Conservation (phyloP, 108 stramenopile genomes). For the Skeletonema grethae region DNA sequence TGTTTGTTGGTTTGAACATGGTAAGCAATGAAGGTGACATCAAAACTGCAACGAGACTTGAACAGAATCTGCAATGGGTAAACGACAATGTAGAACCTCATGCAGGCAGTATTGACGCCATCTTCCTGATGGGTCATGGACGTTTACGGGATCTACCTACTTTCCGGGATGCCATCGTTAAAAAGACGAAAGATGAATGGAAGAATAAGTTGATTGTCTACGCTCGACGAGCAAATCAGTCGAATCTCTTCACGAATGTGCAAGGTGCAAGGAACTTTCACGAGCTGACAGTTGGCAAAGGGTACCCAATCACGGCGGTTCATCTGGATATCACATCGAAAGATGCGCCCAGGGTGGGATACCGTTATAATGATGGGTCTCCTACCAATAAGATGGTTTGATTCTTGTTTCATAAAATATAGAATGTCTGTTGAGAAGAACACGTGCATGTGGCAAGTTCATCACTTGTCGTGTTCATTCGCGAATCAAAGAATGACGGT, state of each 20-base stretch:
- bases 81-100: constrained; percentile 17
- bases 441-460: neutral
- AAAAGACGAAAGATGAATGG: constrained; percentile 29
- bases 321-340: neutral
- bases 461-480: neutral
- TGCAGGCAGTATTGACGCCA: constrained; percentile 16
- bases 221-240: constrained; percentile 19
- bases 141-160: constrained; percentile 8
- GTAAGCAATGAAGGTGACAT: constrained; percentile 23
- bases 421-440: neutral
- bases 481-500: neutral
- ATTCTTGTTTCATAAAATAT: neutral
- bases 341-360: constrained; percentile 5
- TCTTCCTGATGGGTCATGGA: constrained; percentile 32
- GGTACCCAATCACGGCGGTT: constrained; percentile 37
- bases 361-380: neutral
- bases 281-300: constrained; percentile 26
- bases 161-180: constrained; percentile 18
- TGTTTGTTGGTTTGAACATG: constrained; percentile 69
- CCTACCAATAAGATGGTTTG: neutral
- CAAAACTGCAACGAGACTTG: constrained; percentile 10
- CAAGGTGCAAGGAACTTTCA: constrained; percentile 15
- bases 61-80: constrained; percentile 34
- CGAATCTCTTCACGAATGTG: constrained; percentile 10
- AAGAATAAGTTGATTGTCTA: constrained; percentile 30